Base-by-base conservation (phyloP, 352 stramenopile genomes). In the Phytopythium sindhum region DNA sequence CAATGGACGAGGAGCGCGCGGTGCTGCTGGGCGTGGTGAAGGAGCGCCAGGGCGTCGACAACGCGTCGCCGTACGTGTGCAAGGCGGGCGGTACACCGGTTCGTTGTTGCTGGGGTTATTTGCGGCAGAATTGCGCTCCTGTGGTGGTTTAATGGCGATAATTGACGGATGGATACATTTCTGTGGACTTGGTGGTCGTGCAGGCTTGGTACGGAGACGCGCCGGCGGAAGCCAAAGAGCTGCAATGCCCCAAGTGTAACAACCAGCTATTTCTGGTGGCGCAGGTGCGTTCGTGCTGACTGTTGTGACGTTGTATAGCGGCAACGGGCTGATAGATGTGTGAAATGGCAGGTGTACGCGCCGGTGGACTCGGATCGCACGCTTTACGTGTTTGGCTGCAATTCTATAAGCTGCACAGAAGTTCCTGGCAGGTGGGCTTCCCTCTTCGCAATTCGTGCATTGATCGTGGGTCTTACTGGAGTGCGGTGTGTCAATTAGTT, bases 361-460 rank as follows among this genome's bases (percentile, higher is more conserved):
- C 84, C 86, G 10, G 82, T 92, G 21, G 81, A 91, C 21, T 69
- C 67, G 8, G 76, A 91, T 50, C 79, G 86, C 33, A 90, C 86
- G 54, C 68, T 95, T 14, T 95, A 95, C 48, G 73, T 93, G 5
- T 95, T 95, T 63, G 86, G 86, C 12, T 95, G 86, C 75, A 95
- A 95, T 62, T 86, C 86, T 8, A 68, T 81, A n/a, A 75, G 78
- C 1, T 95, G 86, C 63, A 87, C 75, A 0, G 72, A 91, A 53
- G 74, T 66, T 0, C 50, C 77, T 12, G 80, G 83, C 4, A 89
- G 75, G 75, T 83, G 71, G 28, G 42, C 0, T 4, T 15, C 2
- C 54, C 1, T 35, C 15, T 21, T 6, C 47, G 17, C 23, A 52
- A 19, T 14, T 24, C 14, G 15, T 45, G 48, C 31, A 35, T 14